A percentile compares a stretch with the other conserved stretches of the same genome.
phyloP scores from a whole-genome alignment of 176 grass and related monocot species.

The Oryza coarctata region DNA sequence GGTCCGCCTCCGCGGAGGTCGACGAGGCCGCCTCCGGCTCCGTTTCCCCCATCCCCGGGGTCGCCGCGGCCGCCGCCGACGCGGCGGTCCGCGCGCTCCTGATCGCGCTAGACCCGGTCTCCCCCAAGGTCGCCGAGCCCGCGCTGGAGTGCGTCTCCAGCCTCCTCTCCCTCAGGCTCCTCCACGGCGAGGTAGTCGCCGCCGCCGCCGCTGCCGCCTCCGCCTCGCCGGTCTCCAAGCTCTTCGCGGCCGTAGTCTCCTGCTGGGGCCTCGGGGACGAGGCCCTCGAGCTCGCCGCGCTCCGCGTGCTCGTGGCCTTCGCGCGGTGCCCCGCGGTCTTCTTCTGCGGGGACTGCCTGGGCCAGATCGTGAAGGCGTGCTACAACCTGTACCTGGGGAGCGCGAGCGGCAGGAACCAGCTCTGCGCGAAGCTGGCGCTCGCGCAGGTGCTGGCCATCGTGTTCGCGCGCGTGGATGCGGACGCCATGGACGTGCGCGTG shows the following conservation, averaged over 20 bases:
- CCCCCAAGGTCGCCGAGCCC: slow-evolving; percentile 74
- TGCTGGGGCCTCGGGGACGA: slow-evolving; percentile 64
- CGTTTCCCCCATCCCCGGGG: slow-evolving; percentile 33
- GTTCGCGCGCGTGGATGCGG: slow-evolving; percentile 61
- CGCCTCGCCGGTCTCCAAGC: slow-evolving; percentile 40
- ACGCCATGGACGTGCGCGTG: slow-evolving; percentile 56
- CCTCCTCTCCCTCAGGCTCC: slow-evolving; percentile 65
- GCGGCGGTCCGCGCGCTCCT: slow-evolving; percentile 54
- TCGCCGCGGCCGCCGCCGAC: slow-evolving; percentile 46
- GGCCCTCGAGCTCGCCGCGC: slow-evolving; percentile 62
- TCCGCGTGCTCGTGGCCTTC: slow-evolving; percentile 77
- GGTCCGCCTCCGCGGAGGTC: slow-evolving; percentile 23
- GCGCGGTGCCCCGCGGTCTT: slow-evolving; percentile 56
- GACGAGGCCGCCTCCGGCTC: background rate
- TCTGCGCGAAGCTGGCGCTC: slow-evolving; percentile 90
- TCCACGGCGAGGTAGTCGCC: slow-evolving; percentile 63
- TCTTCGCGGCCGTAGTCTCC: slow-evolving; percentile 57
- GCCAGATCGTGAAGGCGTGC: slow-evolving; percentile 73
- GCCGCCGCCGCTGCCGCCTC: slow-evolving; percentile 33
- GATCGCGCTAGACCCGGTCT: slow-evolving; percentile 67
- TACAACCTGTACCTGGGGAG: slow-evolving; percentile 94
- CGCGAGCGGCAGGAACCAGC: slow-evolving; percentile 71
- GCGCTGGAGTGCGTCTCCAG: slow-evolving; percentile 70
- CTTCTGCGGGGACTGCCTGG: slow-evolving; percentile 67
- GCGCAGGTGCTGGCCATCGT: slow-evolving; percentile 79